Percentiles rank a stretch among this genome's conserved stretches.
phyloP scores from a whole-genome alignment of 257 asterid genomes.

The Scutellaria barbata region DNA sequence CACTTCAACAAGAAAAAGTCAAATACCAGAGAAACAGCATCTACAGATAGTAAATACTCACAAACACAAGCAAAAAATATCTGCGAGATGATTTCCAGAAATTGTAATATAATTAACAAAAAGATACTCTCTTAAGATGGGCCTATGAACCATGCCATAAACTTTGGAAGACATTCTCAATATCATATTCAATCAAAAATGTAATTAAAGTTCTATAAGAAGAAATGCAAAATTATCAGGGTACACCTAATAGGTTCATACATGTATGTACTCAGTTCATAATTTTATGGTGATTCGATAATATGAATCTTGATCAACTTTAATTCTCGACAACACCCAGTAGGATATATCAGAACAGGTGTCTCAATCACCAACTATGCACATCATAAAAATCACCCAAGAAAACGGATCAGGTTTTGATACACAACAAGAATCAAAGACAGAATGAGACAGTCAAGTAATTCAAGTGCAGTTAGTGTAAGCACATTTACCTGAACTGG shows the following conservation, averaged over 20 bases:
- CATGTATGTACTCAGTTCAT: not conserved
- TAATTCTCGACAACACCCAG: not conserved
- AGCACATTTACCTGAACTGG: slow-evolving; percentile 70
- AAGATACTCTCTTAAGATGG: not conserved
- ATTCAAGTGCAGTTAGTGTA: not conserved
- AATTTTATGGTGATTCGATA: not conserved
- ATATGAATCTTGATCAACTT: slow-evolving; percentile 4
- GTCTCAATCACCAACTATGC: slow-evolving; percentile 8
- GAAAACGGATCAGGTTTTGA: not conserved
- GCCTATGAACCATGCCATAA: not conserved
- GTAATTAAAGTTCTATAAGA: not conserved
- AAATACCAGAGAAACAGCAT: not conserved
- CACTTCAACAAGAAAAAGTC: not conserved
- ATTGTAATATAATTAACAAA: not conserved
- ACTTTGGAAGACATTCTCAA: not conserved
- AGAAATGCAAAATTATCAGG: slow-evolving; percentile 6
- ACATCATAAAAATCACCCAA: not conserved
- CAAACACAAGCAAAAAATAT: not conserved
- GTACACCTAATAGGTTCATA: not conserved
- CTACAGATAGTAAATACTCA: not conserved
- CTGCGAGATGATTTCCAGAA: not conserved
- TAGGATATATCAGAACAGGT: not conserved
- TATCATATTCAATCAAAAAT: not conserved
- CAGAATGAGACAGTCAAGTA: not conserved
- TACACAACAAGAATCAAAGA: not conserved